These are phyloP conservation scores for Sugiyamaella novakii DNA, from an alignment of 1,139 yeast genomes.

Conservation along the genomic window DNA sequence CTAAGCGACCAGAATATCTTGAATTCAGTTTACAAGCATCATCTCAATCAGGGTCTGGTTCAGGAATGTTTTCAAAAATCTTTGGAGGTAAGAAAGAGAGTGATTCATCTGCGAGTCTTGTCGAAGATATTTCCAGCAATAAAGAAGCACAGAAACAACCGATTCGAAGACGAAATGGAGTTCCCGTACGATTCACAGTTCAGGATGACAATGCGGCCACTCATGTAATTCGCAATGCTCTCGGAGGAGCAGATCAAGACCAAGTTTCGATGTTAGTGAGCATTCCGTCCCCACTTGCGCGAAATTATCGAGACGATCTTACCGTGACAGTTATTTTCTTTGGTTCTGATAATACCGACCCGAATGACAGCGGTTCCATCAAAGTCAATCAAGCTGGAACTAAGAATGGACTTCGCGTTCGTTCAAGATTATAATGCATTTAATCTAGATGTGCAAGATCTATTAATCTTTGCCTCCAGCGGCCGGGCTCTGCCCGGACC, in stretches of 20 bases:
- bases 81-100: slow-evolving; percentile 26
- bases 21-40: slow-evolving; percentile 12
- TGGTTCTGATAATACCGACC: slow-evolving; percentile 49
- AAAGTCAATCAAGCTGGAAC: slow-evolving; percentile 40
- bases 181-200: slow-evolving; percentile 48
- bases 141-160: slow-evolving; percentile 59
- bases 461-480: slow-evolving; percentile 14
- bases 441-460: too few species aligned
- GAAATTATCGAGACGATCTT: slow-evolving; percentile 91
- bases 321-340: slow-evolving; percentile 96
- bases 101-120: slow-evolving; percentile 23
- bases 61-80: slow-evolving; percentile 24
- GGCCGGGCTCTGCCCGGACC: slow-evolving; percentile 15
- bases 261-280: slow-evolving; percentile 86
- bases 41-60: slow-evolving; percentile 3
- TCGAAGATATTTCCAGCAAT: slow-evolving; percentile 45
- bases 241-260: slow-evolving; percentile 82
- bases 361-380: slow-evolving; percentile 37
- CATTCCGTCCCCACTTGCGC: slow-evolving; percentile 90
- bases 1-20: slow-evolving; percentile 57
- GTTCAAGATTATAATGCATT: slow-evolving; percentile 6
- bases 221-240: slow-evolving; percentile 88
- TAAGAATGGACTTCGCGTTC: slow-evolving; percentile 25
- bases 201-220: slow-evolving; percentile 91
- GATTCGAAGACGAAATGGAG: slow-evolving; percentile 49